Evolutionary conservation across 2,329 filamentous ascomycete genomes (phyloP).

Genomic region (Penicillium sp.): DNA sequence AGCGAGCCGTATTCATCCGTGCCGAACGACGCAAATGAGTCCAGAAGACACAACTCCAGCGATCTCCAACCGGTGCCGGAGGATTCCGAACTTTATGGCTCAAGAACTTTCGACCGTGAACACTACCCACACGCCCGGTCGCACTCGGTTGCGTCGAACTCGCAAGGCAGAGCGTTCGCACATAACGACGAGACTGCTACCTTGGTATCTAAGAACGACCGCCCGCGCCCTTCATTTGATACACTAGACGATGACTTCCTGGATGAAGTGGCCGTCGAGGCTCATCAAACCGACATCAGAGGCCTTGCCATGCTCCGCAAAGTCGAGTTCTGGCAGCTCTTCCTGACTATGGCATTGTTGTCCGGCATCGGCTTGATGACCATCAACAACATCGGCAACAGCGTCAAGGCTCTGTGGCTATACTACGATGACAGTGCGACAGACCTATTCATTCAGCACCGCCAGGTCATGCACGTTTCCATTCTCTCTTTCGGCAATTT

Average conservation of each 20-base stretch:
- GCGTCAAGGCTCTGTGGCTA: conserved; percentile 82
- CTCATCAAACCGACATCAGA: conserved; percentile 85
- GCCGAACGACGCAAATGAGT: conserved; percentile 31
- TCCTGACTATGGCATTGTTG: conserved; percentile 81
- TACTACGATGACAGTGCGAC: conserved; percentile 73
- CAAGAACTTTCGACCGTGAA: conserved; percentile 31
- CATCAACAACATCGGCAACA: conserved; percentile 97
- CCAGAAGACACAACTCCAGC: conserved; percentile 34
- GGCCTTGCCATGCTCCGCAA: conserved; percentile 71
- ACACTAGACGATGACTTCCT: conserved; percentile 47
- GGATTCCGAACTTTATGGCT: conserved; percentile 41
- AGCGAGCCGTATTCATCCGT: conserved; percentile 47
- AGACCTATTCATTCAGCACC: conserved; percentile 72
- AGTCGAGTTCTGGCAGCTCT: conserved; percentile 87
- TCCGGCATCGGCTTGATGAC: conserved; percentile 96
- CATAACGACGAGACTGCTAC: conserved; percentile 73
- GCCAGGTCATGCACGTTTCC: conserved; percentile 89
- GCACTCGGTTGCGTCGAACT: conserved; percentile 30
- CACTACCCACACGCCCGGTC: conserved; percentile 30
- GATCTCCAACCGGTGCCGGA: conserved; percentile 28
- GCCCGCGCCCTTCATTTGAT: conserved; percentile 53
- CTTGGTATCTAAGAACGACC: conserved; percentile 65
- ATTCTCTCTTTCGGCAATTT: conserved; percentile 91
- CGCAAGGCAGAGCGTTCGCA: conserved; percentile 24
- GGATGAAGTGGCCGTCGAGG: conserved; percentile 66